Conservation (phyloP, 2,329 filamentous ascomycete genomes). For the Nemania abortiva region DNA sequence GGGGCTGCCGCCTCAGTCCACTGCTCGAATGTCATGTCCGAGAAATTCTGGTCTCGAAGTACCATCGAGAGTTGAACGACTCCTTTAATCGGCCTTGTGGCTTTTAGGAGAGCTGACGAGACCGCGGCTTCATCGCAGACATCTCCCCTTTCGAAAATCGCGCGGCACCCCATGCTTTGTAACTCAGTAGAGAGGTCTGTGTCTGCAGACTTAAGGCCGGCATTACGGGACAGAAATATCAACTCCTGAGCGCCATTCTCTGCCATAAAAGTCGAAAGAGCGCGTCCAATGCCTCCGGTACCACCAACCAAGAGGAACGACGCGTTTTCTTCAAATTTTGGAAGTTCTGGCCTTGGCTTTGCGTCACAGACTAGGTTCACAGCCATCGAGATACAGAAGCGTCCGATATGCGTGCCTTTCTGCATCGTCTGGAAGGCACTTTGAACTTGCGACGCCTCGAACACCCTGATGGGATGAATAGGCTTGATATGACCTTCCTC, state of each 20-base stretch:
- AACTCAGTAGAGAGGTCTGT: no score
- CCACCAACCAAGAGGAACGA: conserved; percentile 14
- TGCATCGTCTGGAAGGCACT: conserved; percentile 17
- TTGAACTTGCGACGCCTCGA: conserved; percentile 1
- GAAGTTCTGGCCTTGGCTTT: not conserved
- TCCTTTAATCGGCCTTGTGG: no score
- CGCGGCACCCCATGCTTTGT: no score
- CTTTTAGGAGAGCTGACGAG: not conserved
- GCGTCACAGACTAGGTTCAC: no score
- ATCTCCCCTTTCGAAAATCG: no score
- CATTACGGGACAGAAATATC: conserved; percentile 2
- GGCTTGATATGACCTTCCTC: not conserved
- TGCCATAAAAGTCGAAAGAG: conserved; percentile 8
- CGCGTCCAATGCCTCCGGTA: conserved; percentile 6
- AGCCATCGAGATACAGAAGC: no score
- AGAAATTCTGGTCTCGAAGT: not conserved
- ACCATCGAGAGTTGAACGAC: conserved; percentile 1
- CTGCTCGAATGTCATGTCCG: conserved; percentile 52
- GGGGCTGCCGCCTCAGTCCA: conserved; percentile 51
- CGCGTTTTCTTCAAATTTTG: not conserved
- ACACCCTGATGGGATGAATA: not conserved
- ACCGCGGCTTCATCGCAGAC: no score
- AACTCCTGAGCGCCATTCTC: conserved; percentile 11
- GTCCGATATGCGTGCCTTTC: conserved; percentile 12
- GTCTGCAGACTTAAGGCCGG: no score